These are phyloP conservation scores for Colletotrichum sidae DNA, from an alignment of 2,329 filamentous ascomycete genomes.

Conservation along the genomic window DNA sequence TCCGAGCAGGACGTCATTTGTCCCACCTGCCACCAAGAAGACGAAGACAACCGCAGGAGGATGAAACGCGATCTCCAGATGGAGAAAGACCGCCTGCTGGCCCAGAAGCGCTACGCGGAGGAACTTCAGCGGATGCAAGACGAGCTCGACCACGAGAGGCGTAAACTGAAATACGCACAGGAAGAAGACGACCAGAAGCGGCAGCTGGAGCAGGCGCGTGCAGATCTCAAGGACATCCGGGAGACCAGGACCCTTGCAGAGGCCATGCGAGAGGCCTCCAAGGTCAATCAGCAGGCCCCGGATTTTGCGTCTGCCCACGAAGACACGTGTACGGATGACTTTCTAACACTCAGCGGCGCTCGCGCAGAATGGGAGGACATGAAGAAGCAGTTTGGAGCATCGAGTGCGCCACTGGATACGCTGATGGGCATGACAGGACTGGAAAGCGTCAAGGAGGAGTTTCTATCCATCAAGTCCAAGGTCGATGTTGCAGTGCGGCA, in stretches of 20 bases:
- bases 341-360: slow-evolving; percentile 44
- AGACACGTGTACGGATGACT: no score
- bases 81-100: slow-evolving; percentile 58
- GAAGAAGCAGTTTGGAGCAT: slow-evolving; percentile 64
- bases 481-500: slow-evolving; percentile 73
- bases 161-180: slow-evolving; percentile 52
- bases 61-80: slow-evolving; percentile 60
- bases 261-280: slow-evolving; percentile 26
- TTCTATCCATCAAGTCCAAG: slow-evolving; percentile 71
- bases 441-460: slow-evolving; percentile 73
- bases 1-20: slow-evolving; percentile 57
- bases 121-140: slow-evolving; percentile 63
- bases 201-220: slow-evolving; percentile 56
- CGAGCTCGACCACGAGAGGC: slow-evolving; percentile 62
- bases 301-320: not conserved
- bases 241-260: slow-evolving; percentile 42
- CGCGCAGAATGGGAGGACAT: slow-evolving; percentile 70
- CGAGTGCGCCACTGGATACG: slow-evolving; percentile 67
- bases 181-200: slow-evolving; percentile 59
- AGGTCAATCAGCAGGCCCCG: not conserved
- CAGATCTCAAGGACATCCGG: slow-evolving; percentile 58
- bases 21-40: slow-evolving; percentile 62
- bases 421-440: slow-evolving; percentile 80
- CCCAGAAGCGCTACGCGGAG: slow-evolving; percentile 56
- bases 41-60: slow-evolving; percentile 55